A percentile compares a stretch with the other conserved stretches of the same genome.
Evolutionary conservation across 2,329 filamentous ascomycete species (phyloP).

Genomic region (Aspergillus sp.): DNA sequence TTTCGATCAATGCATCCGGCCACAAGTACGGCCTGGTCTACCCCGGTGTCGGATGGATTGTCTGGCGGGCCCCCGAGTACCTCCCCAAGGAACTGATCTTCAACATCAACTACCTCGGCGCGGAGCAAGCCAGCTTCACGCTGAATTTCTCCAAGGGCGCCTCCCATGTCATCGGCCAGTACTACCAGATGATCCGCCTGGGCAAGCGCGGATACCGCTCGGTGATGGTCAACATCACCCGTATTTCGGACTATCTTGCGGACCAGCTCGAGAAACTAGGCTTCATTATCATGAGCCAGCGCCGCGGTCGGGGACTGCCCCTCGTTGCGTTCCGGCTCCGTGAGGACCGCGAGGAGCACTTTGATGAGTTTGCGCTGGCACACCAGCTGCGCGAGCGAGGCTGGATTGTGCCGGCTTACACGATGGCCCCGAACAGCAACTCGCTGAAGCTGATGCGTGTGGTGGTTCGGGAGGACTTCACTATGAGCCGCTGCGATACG

Average conservation of each 20-base stretch:
- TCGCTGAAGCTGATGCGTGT: slow-evolving; percentile 87
- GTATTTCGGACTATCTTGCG: slow-evolving; percentile 83
- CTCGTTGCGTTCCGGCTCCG: slow-evolving; percentile 85
- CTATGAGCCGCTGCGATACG: slow-evolving; percentile 74
- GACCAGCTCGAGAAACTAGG: slow-evolving; percentile 70
- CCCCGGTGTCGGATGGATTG: slow-evolving; percentile 89
- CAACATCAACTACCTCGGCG: slow-evolving; percentile 98
- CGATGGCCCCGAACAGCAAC: slow-evolving; percentile 87
- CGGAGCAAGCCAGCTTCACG: slow-evolving; percentile 92
- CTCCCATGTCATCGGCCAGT: slow-evolving; percentile 92
- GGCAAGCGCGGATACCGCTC: slow-evolving; percentile 88
- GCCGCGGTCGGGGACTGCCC: slow-evolving; percentile 73
- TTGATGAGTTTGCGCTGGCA: slow-evolving; percentile 75
- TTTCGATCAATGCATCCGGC: slow-evolving; percentile 91
- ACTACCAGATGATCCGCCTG: slow-evolving; percentile 94
- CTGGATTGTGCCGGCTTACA: slow-evolving; percentile 95
- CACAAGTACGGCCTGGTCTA: slow-evolving; percentile 85
- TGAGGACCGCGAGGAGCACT: slow-evolving; percentile 55
- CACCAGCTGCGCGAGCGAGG: slow-evolving; percentile 82
- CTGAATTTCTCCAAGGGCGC: slow-evolving; percentile 97
- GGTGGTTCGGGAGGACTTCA: slow-evolving; percentile 91
- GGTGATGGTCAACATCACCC: slow-evolving; percentile 93
- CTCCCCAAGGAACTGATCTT: slow-evolving; percentile 91
- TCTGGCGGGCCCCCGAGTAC: slow-evolving; percentile 82
- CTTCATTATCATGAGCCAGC: slow-evolving; percentile 86